These are phyloP conservation scores for Astragalus membranaceus DNA, from an alignment of 306 rosid genomes.

Conservation along the genomic window DNA sequence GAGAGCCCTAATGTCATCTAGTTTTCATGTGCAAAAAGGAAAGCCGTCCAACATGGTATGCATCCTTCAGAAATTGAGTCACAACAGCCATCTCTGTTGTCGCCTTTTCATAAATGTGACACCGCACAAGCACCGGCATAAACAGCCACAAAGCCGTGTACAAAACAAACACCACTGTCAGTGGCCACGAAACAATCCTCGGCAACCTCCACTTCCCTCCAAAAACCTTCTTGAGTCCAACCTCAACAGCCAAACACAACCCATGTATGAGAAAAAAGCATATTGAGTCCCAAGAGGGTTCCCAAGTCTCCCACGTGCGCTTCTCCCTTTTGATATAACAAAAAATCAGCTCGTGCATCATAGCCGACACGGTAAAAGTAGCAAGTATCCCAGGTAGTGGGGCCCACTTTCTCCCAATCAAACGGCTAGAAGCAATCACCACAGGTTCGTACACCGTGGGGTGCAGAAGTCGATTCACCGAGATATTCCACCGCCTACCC, in stretches of 20 bases:
- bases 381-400: slow-evolving; percentile 12
- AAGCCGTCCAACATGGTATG: not conserved
- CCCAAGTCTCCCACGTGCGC: slow-evolving; percentile 35
- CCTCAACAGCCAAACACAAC: slow-evolving; percentile 11
- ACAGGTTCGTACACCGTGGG: slow-evolving; percentile 24
- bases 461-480: slow-evolving; percentile 20
- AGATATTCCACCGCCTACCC: slow-evolving; percentile 33
- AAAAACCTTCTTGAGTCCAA: slow-evolving; percentile 1
- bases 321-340: slow-evolving; percentile 26
- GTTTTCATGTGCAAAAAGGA: too few species aligned
- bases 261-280: slow-evolving; percentile 30
- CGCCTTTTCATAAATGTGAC: slow-evolving; percentile 20
- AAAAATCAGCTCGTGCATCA: slow-evolving; percentile 31
- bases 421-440: not conserved
- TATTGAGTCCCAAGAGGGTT: slow-evolving; percentile 30
- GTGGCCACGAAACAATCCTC: not conserved
- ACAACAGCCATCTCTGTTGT: slow-evolving; percentile 2
- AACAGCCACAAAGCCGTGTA: slow-evolving; percentile 18
- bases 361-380: slow-evolving; percentile 3
- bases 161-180: slow-evolving; percentile 10
- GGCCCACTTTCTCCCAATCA: slow-evolving; percentile 24
- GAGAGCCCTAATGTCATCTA: too few species aligned
- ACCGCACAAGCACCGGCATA: slow-evolving; percentile 24
- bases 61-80: not conserved
- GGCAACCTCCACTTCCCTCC: slow-evolving; percentile 10